These are phyloP conservation scores for Diplocarpon rosae DNA, from an alignment of 2,329 filamentous ascomycete genomes.

Conservation along the genomic window DNA sequence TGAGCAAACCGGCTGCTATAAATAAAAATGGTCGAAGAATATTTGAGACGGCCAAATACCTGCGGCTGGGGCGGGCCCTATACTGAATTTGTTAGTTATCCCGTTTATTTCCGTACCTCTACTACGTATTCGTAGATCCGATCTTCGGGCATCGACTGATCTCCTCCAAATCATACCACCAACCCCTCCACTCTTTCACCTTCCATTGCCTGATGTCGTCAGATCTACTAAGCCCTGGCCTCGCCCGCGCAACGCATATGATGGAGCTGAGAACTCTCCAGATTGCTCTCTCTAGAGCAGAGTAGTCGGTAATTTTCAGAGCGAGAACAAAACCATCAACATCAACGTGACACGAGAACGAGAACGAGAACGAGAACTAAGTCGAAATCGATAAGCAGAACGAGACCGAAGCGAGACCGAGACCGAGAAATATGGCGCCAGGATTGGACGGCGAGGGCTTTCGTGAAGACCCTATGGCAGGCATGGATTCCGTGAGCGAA, in stretches of 20 bases:
- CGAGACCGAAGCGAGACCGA: background rate
- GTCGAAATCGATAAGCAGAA: background rate
- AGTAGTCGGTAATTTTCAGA: no score
- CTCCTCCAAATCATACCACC: slow-evolving; percentile 7
- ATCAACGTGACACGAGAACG: no score
- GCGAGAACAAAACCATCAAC: no score
- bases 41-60: no score
- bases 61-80: no score
- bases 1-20: no score
- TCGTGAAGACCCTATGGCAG: slow-evolving; percentile 2
- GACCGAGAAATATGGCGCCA: slow-evolving; percentile 12
- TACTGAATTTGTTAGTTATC: no score
- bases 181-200: slow-evolving; percentile 7
- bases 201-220: slow-evolving; percentile 7
- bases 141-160: slow-evolving; percentile 9
- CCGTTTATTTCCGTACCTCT: background rate
- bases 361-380: no score
- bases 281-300: background rate
- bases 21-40: no score
- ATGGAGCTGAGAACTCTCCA: no score
- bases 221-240: background rate
- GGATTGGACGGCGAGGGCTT: slow-evolving; percentile 14
- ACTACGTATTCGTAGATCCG: slow-evolving; percentile 4
- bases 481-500: no score
- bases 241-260: background rate